phyloP scores from a whole-genome alignment of 2,329 filamentous ascomycete genomes.

The Beauveria sp. region DNA sequence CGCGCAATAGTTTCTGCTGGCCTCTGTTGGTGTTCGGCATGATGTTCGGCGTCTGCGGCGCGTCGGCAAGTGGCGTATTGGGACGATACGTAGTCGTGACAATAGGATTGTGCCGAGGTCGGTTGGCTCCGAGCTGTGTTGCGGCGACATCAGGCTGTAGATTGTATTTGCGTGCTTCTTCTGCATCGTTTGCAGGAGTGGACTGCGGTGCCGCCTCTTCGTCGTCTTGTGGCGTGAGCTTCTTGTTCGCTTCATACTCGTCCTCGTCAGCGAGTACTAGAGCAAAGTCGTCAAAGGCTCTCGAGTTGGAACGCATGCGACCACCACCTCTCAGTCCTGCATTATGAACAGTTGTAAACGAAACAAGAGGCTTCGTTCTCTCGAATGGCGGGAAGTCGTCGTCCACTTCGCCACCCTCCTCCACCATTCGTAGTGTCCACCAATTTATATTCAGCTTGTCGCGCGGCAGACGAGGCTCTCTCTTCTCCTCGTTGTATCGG shows the following conservation, averaged over 20 bases:
- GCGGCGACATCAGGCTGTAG: constrained; percentile 24
- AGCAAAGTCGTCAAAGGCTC: constrained; percentile 76
- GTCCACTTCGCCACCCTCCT: constrained; percentile 77
- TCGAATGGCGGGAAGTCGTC: constrained; percentile 77
- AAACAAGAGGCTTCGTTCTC: constrained; percentile 63
- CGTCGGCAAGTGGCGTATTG: constrained; percentile 48
- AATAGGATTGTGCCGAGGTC: constrained; percentile 49
- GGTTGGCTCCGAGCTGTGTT: constrained; percentile 22
- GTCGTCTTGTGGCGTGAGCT: constrained; percentile 58
- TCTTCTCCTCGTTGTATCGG: constrained; percentile 69
- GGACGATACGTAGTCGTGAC: constrained; percentile 52
- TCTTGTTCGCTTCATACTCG: constrained; percentile 63
- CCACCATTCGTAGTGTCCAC: constrained; percentile 77
- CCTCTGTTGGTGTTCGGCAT: constrained; percentile 44
- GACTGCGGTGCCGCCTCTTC: constrained; percentile 33
- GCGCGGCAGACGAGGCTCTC: constrained; percentile 55
- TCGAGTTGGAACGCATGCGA: constrained; percentile 59
- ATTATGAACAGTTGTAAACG: constrained; percentile 78
- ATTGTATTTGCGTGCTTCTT: constrained; percentile 19
- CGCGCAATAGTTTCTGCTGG: constrained; percentile 61
- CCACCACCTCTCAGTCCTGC: constrained; percentile 61
- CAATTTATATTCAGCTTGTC: constrained; percentile 71
- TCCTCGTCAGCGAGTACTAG: constrained; percentile 64
- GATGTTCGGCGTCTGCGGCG: constrained; percentile 40
- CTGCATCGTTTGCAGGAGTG: constrained; percentile 10